phyloP scores from a whole-genome alignment of 1,139 yeast genomes.

The Saccharomycopsis hybrid region DNA sequence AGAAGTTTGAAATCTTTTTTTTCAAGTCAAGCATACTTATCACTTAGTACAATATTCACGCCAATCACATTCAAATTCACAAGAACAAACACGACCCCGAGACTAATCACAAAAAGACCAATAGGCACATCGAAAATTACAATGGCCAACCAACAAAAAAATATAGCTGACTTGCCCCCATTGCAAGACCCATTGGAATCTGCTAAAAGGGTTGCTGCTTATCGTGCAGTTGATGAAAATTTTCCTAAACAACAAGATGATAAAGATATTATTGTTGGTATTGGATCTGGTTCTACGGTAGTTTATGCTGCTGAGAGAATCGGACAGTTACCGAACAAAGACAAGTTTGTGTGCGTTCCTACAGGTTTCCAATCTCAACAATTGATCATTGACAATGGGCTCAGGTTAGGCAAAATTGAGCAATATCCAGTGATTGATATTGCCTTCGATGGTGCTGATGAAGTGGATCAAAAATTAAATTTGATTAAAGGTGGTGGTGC shows the following conservation, averaged over 20 bases:
- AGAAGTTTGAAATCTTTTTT: too few relatives aligned
- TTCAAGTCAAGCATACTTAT: too few relatives aligned
- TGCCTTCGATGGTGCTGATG: constrained; percentile 99
- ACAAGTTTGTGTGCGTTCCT: constrained; percentile 71
- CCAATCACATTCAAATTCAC: too few relatives aligned
- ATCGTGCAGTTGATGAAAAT: constrained; percentile 86
- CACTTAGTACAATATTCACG: too few relatives aligned
- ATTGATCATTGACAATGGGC: constrained; percentile 75
- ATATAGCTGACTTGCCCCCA: constrained; percentile 7
- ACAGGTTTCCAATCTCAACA: constrained; percentile 95
- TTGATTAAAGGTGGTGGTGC: constrained; percentile 99
- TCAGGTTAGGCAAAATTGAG: constrained; percentile 74
- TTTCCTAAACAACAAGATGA: constrained; percentile 50
- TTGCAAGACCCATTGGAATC: constrained; percentile 31
- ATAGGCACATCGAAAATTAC: too few relatives aligned
- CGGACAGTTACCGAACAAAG: constrained; percentile 56
- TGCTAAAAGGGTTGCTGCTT: constrained; percentile 55
- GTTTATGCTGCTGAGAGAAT: constrained; percentile 93
- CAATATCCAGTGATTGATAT: constrained; percentile 75
- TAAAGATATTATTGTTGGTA: constrained; percentile 66
- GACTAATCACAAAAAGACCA: too few relatives aligned
- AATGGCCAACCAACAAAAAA: neutral
- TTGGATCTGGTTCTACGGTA: constrained; percentile 96
- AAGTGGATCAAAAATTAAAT: constrained; percentile 73
- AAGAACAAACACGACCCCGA: too few relatives aligned